A percentile compares a stretch with the other conserved stretches of the same genome.
phyloP scores from a whole-genome alignment of 768 basidiomycete genomes.

The Boletus patriciae region DNA sequence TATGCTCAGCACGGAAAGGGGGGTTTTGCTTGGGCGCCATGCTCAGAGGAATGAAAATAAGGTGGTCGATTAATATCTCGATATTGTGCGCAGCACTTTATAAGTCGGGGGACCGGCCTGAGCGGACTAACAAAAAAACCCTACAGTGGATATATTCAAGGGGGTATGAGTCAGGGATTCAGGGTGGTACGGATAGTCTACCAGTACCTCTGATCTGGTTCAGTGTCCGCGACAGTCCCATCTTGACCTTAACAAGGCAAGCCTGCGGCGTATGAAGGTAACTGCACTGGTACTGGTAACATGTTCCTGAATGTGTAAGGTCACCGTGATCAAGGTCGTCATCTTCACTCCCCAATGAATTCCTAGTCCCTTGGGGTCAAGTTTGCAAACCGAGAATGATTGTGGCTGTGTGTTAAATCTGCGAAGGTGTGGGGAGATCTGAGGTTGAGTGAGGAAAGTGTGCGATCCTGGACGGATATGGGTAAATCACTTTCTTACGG shows the following conservation, averaged over 20 bases:
- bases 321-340: too few species aligned
- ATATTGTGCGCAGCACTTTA: conserved; percentile 1
- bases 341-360: too few species aligned
- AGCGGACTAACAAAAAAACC: background rate
- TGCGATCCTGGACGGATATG: too few species aligned
- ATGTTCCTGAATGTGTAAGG: too few species aligned
- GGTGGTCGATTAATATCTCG: background rate
- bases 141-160: background rate
- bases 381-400: too few species aligned
- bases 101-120: too few species aligned
- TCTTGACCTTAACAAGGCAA: too few species aligned
- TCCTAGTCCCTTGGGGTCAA: too few species aligned
- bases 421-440: too few species aligned
- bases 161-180: background rate
- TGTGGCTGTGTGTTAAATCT: too few species aligned
- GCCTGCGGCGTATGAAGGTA: background rate
- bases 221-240: background rate
- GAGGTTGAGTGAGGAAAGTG: too few species aligned
- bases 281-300: background rate
- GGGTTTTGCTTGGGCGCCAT: conserved; percentile 33
- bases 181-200: background rate
- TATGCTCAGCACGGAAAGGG: conserved; percentile 47
- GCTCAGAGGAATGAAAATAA: background rate
- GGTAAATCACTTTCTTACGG: too few species aligned
- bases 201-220: background rate